Base-by-base conservation (phyloP, 2,329 filamentous ascomycete species). In the Beauveria varroae region DNA sequence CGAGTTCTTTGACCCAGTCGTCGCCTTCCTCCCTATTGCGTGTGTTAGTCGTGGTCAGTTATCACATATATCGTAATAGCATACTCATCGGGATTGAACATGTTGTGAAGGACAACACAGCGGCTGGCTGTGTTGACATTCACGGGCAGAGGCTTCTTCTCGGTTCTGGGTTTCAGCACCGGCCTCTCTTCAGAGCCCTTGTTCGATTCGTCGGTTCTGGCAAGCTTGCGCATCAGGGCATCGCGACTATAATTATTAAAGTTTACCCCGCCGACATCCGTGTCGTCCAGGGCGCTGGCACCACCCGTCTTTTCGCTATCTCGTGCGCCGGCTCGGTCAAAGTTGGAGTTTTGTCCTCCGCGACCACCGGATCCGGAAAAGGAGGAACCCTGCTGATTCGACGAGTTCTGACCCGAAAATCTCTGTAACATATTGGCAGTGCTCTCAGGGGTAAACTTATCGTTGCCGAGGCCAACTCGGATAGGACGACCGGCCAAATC, bases 231-330 rank as follows among this genome's bases (percentile, higher is more conserved):
- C 95, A 99, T 99, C 77, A 99, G 87, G 72, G 93, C 91, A 80
- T 98, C 92, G 78, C 95, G 91, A 82, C 91, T 96, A 81, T 96
- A 97, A 77, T 97, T 97, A 84, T 92, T 96, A 88, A 98, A 98
- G 79, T 98, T 98, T 76, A 99, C 93, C 72, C 95, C 95, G 57
- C 90, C 91, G 73, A 99, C 95, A 75, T 99, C 95, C 64, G 93
- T 96, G 73, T 99, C 95, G 77, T 99, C 95, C 57, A 99, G 81
- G 69, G 95, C 95, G 78, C 93, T 96, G 55, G 93, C 93, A 68
- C 92, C 92, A 63, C 90, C 90, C 51, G 90, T 85, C 76, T 97
- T 96, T 71, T 96, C 91, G 73, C 87, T 91, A 70, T 96, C 91
- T 69, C 93, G 87, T 67, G 89, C 91, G 67, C 91, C 90, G 63